Evolutionary conservation across 495 filamentous ascomycete genomes (phyloP), one percentile per base, ranked within the genome.

Genomic region (Achaetomiella virescens): DNA sequence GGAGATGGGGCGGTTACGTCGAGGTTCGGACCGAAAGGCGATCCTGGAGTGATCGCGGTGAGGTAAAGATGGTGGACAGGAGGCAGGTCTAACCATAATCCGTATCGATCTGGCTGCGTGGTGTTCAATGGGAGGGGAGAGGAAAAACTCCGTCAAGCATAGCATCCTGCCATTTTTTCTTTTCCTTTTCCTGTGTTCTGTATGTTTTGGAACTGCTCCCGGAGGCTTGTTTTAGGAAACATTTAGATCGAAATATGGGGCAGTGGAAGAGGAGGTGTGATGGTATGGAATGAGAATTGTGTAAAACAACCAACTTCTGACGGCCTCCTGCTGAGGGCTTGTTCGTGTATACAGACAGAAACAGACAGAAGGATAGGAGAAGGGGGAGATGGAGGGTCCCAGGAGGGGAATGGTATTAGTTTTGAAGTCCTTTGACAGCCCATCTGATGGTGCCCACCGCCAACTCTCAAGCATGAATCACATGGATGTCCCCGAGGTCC

Each of bases 281-380:
- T 12, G 36, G 11, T 38, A 11, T 12, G 5, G 15, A 38, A 38
- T 38, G 36, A 38, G 36, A n/a, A 38, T n/a, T 46, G 43, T 27
- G 43, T 46, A 46, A 25, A 29, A 14, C 22, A 46, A 42, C 7
- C 40, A 21, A 4, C 15, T 38, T 52, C 41, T 12, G 37, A 31
- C 49, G n/a, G n/a, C 37, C 24, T 42, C 24, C 1, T 31, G 37
- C 24, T 24, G 15, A 6, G n/a, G 38, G 40, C 18, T 44, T 15
- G 27, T 43, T 44, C 41, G 51, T 54, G 51, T 54, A 45, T 44
- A 44, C 40, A 44, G 21, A 45, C 22, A 42, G 35, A 45, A 54
- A 17, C 21, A 54, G 31, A n/a, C 4, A 40, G 12, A 18, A 15
- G 31, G 20, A 27, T 4, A 35, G 22, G 15, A 21, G n/a, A 9